Evolutionary conservation across 805 yeast genomes (phyloP).

Genomic region (Monosporozyma yasuniensis): DNA sequence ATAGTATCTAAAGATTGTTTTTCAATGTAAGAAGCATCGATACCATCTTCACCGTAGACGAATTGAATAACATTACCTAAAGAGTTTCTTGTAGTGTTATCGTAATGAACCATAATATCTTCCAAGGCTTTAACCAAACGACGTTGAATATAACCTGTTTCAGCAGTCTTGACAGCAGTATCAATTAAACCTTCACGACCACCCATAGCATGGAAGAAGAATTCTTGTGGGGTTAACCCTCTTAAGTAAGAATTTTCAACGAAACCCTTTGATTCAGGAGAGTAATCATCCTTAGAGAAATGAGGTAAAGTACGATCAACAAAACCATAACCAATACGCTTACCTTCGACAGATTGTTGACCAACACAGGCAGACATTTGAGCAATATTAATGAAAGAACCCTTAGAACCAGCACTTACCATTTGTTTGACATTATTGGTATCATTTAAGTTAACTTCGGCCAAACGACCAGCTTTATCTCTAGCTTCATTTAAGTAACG

Average conservation of each 20-base stretch:
- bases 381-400: conserved; percentile 96
- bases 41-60: conserved; percentile 97
- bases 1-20: conserved; percentile 92
- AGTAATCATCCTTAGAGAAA: conserved; percentile 95
- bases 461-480: conserved; percentile 98
- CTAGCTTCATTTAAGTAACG: conserved; percentile 95
- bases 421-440: conserved; percentile 94
- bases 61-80: conserved; percentile 94
- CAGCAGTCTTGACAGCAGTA: conserved; percentile 99
- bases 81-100: conserved; percentile 96
- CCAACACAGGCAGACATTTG: conserved; percentile 99
- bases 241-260: conserved; percentile 94
- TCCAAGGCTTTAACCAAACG: conserved; percentile 94
- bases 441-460: conserved; percentile 92
- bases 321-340: conserved; percentile 96
- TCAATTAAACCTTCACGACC: conserved; percentile 99
- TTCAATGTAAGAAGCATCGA: conserved; percentile 97
- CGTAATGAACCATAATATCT: conserved; percentile 96
- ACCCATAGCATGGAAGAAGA: conserved; percentile 99
- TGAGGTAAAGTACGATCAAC: conserved; percentile 95
- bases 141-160: conserved; percentile 97
- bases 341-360: conserved; percentile 99
- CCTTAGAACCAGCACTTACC: conserved; percentile 99
- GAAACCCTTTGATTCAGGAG: conserved; percentile 97
- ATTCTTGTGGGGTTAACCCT: conserved; percentile 97